Base-by-base conservation (phyloP, 2,329 filamentous ascomycete species). In the Fusarium sacchari region DNA sequence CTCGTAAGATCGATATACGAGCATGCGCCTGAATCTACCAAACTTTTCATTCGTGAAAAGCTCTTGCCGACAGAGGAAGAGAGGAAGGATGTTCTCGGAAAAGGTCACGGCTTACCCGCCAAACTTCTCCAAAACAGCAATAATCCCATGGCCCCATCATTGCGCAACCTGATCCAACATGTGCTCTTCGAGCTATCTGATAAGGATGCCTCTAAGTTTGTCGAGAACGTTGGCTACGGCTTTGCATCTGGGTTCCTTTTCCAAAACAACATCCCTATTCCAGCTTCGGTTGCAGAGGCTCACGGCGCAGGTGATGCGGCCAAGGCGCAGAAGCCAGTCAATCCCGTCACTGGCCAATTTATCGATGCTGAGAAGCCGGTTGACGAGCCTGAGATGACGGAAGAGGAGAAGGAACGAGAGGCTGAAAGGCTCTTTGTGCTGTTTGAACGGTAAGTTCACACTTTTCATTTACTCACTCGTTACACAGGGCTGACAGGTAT, bases 221-320 rank as follows among this genome's bases (percentile, higher is more conserved):
- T 98, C 2, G 88, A 93, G 58, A 98, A 98, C 75, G 94, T 99
- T 18, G 96, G 96, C 0, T 99, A 97, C 79, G 96, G 96, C 0
- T 97, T 94, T 79, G 96, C 96, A 1, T 94, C 95, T 0, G 96
- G 96, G 0, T 97, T 96, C 80, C 85, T 99, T 22, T 92, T 95
- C 83, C 92, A 93, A 71, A 93, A 96, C 71, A 94, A 96, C 62
- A 90, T 98, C 18, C 87, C 92, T 0, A 86, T 97, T 28, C 94
- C 95, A 1, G 87, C 91, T 66, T 91, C 87, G 61, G 89, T 91
- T 2, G 83, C 90, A 15, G 88, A 91, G 75, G 79, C 77, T 17
- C 80, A 81, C 65, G 80, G 78, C 68, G 79, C 80, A 56, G 64
- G 62, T 30, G 73, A 78, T 42, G n/a, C 76, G 60, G 34, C 78